phyloP scores from a whole-genome alignment of 1,284 basidiomycete species.

The Neolentinus lepideus region DNA sequence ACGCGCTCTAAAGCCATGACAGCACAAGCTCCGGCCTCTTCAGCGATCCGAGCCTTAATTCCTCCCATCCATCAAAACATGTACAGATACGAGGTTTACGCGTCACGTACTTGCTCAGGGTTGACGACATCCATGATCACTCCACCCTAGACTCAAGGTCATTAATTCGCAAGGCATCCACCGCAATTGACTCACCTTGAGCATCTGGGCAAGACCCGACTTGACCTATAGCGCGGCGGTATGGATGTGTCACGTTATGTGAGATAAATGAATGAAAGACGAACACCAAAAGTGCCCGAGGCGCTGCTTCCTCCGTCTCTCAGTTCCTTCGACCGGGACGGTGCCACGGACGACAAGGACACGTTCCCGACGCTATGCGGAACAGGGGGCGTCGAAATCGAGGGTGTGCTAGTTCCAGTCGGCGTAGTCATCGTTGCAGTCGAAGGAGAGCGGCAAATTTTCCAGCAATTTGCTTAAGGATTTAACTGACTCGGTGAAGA shows the following conservation, averaged over 20 bases:
- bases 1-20: conserved; percentile 98
- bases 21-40: conserved; percentile 96
- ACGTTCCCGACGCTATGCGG: conserved; percentile 25
- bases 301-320: conserved; percentile 55
- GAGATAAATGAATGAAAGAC: conserved; percentile 11
- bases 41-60: conserved; percentile 84
- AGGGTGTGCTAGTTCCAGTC: conserved; percentile 12
- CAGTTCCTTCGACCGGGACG: conserved; percentile 46
- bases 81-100: conserved; percentile 7
- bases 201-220: conserved; percentile 91
- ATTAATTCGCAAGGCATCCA: neutral
- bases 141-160: conserved; percentile 48
- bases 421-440: conserved; percentile 23
- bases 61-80: conserved; percentile 8
- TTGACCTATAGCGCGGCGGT: conserved; percentile 63
- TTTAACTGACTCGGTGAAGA: neutral
- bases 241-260: conserved; percentile 2
- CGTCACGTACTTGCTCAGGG: conserved; percentile 56
- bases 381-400: conserved; percentile 3
- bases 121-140: conserved; percentile 94
- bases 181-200: conserved; percentile 53
- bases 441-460: neutral
- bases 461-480: neutral
- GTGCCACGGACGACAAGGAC: conserved; percentile 35
- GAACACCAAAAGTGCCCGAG: conserved; percentile 80